phyloP scores from a whole-genome alignment of 2,329 filamentous ascomycete species.

The Neopestalotiopsis clavispora region DNA sequence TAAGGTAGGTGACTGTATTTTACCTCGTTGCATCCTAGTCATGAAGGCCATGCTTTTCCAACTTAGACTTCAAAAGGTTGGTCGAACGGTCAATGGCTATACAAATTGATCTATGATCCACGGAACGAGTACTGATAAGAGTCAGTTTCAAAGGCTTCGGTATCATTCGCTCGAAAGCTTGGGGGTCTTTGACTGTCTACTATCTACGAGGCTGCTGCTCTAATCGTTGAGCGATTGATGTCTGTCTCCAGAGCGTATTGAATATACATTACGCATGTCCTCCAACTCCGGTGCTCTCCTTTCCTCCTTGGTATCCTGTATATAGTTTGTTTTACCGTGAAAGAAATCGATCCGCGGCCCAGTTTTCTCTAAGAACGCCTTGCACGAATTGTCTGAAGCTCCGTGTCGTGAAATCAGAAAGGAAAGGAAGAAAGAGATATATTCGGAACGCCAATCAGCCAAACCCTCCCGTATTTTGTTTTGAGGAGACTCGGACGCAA shows the following conservation, averaged over 20 bases:
- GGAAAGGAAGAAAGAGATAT: background rate
- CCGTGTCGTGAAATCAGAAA: background rate
- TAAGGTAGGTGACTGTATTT: too few relatives aligned
- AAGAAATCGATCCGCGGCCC: background rate
- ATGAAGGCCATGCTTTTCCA: too few relatives aligned
- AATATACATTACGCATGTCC: background rate
- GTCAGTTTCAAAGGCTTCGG: background rate
- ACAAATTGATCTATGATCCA: too few relatives aligned
- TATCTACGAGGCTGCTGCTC: background rate
- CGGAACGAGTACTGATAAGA: background rate
- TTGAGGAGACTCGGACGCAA: background rate
- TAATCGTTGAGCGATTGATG: background rate
- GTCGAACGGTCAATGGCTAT: too few relatives aligned
- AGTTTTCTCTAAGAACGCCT: background rate
- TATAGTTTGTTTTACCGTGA: slow-evolving; percentile 16
- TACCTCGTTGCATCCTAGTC: too few relatives aligned
- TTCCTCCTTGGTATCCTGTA: slow-evolving; percentile 28
- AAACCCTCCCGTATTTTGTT: background rate
- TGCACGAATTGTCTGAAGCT: background rate
- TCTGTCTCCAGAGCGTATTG: background rate
- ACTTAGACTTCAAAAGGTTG: too few relatives aligned
- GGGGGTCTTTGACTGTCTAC: background rate
- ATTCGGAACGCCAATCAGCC: slow-evolving; percentile 1
- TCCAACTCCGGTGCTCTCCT: slow-evolving; percentile 21
- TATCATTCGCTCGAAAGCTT: background rate